Percentiles rank a stretch among this genome's conserved stretches.
Conservation (phyloP, 345 rosid genomes). For the Arabis hirsuta region DNA sequence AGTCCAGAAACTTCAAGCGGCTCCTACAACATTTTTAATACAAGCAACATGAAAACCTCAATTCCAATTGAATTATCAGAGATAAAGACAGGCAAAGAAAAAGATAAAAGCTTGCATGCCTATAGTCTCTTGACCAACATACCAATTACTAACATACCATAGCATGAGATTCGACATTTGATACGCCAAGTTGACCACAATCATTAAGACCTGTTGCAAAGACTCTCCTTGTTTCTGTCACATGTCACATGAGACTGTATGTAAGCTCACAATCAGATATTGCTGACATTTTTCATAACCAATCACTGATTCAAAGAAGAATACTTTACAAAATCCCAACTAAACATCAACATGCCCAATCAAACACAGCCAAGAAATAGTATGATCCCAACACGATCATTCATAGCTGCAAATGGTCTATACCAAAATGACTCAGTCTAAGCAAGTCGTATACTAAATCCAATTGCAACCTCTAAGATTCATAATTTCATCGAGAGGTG, state of each 20-base stretch:
- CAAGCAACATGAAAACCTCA: constrained; percentile 13
- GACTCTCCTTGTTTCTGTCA: constrained; percentile 76
- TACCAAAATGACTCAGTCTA: neutral
- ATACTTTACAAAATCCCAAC: constrained; percentile 5
- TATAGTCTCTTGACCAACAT: constrained; percentile 12
- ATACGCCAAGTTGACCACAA: constrained; percentile 80
- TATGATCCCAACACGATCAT: neutral
- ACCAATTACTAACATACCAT: constrained; percentile 49
- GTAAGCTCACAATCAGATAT: constrained; percentile 32
- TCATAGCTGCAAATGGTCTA: neutral
- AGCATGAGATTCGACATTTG: constrained; percentile 53
- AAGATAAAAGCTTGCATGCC: constrained; percentile 18
- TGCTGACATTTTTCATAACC: constrained; percentile 17
- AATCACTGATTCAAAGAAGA: constrained; percentile 22
- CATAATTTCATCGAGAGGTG: neutral
- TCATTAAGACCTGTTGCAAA: constrained; percentile 92
- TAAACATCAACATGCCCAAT: constrained; percentile 12
- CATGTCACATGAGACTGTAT: constrained; percentile 44
- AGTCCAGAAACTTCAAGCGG: constrained; percentile 76
- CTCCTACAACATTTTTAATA: constrained; percentile 53
- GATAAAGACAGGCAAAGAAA: neutral
- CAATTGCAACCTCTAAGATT: neutral
- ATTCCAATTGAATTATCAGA: neutral
- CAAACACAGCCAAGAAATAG: neutral
- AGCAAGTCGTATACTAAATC: neutral